Base-by-base conservation (phyloP, 2,329 filamentous ascomycete genomes). In the Beauveria sp. region DNA sequence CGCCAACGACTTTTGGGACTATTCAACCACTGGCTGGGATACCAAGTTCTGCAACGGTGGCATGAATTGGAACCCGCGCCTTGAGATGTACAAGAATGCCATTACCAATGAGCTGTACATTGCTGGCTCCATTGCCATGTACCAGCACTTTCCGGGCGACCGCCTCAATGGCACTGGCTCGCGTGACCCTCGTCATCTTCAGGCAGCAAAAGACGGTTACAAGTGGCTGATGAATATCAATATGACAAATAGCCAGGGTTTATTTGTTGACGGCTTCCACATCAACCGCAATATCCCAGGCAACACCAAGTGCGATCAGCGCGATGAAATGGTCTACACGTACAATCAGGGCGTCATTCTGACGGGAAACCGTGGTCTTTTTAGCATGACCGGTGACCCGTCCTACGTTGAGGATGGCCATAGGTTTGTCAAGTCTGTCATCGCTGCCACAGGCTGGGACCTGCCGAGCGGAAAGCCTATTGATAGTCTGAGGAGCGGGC, bases 261-360 rank as follows among this genome's bases (percentile, higher is more conserved):
- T 97, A 0, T 96, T 90, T 71, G 85, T 86, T 0, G 93, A 98
- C 68, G 93, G 93, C 12, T 98, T 91, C 71, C 93, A 98, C 73
- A 88, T 98, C 69, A 76, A 78, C 28, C 82, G 85, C 62, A 75
- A 77, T 7, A 81, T 81, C 63, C 81, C 80, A 28, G 85, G 87
- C 55, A 91, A 89, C 61, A 87, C 84, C 0, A 80, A 84, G 65
- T 97, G 93, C 72, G 90, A 97, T 70, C 73, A 84, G 55, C 84
- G 92, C 54, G 90, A 96, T 73, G 86, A 93, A 67, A 93, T 92
- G 87, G 88, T 96, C 9, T 96, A 93, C 74, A 96, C 92, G 0
- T 97, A 98, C 77, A 98, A 98, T 75, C 93, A 98, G 74, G 93
- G 93, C 24, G 91, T 97, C 4, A 70, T 98, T 1, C 82, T 97